These are phyloP conservation scores for Canavalia ensiformis DNA, from an alignment of 306 rosid species.

Conservation along the genomic window DNA sequence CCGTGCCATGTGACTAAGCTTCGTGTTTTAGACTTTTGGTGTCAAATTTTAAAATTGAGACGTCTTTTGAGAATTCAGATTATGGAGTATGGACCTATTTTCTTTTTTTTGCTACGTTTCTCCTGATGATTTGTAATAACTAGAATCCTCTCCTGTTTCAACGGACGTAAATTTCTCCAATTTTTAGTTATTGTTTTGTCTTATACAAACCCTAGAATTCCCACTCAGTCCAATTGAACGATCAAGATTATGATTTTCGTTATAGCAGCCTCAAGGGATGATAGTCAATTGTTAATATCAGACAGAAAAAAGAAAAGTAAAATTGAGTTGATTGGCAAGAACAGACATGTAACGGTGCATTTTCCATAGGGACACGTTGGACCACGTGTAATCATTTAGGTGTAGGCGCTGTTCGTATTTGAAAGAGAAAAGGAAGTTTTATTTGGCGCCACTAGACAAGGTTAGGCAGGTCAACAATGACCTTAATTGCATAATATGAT, in stretches of 20 bases:
- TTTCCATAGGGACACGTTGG: slow-evolving; percentile 41
- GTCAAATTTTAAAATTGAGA: slow-evolving; percentile 17
- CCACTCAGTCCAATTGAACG: slow-evolving; percentile 6
- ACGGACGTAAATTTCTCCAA: slow-evolving; percentile 42
- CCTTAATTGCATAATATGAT: slow-evolving; percentile 22
- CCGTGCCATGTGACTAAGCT: slow-evolving; percentile 45
- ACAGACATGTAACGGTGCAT: not conserved
- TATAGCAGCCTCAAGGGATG: not conserved
- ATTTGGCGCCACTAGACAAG: not conserved
- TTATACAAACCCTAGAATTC: not conserved
- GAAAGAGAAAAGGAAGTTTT: slow-evolving; percentile 23
- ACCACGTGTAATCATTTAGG: slow-evolving; percentile 47
- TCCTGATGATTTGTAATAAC: slow-evolving; percentile 18
- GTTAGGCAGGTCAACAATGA: not conserved
- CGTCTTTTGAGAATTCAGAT: slow-evolving; percentile 43
- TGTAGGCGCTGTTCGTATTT: slow-evolving; percentile 8
- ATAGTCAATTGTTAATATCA: slow-evolving; percentile 2
- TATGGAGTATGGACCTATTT: not conserved
- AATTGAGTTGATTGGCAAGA: not conserved
- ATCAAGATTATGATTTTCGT: not conserved
- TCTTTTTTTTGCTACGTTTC: not conserved
- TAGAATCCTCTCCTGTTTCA: slow-evolving; percentile 36
- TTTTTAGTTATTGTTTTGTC: slow-evolving; percentile 26
- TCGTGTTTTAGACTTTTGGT: slow-evolving; percentile 26
- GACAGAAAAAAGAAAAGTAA: not conserved